These are phyloP conservation scores for Rugonectria rugulosa DNA, from an alignment of 2,329 filamentous ascomycete species.

Conservation along the genomic window DNA sequence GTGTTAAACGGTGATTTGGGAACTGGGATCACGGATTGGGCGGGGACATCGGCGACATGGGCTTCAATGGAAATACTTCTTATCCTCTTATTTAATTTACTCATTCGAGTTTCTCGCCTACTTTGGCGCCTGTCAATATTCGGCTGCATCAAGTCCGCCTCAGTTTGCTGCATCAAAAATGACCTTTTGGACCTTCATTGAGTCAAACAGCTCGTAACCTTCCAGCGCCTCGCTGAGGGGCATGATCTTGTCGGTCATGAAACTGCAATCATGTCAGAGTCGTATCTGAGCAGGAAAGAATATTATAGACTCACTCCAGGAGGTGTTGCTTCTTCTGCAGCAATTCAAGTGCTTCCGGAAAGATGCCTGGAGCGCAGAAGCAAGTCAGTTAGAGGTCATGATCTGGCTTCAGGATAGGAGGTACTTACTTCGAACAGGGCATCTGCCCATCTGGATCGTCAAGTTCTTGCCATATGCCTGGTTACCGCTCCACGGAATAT, in stretches of 20 bases:
- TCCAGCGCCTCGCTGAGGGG: constrained; percentile 68
- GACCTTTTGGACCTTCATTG: constrained; percentile 74
- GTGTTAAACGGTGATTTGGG: too few species aligned
- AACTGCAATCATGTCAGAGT: constrained; percentile 50
- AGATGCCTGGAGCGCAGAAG: constrained; percentile 11
- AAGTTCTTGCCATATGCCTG: constrained; percentile 71
- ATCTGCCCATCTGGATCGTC: constrained; percentile 73
- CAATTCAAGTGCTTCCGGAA: constrained; percentile 12
- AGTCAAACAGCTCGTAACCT: constrained; percentile 72
- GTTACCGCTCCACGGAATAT: constrained; percentile 68
- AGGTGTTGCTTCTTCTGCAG: constrained; percentile 26
- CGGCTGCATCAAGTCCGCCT: neutral
- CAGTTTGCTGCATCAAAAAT: constrained; percentile 57
- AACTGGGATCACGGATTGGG: too few species aligned
- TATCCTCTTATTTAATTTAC: too few species aligned
- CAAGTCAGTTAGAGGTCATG: neutral
- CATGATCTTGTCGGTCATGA: constrained; percentile 76
- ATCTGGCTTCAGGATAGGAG: neutral
- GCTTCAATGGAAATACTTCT: too few species aligned
- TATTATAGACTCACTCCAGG: constrained; percentile 4
- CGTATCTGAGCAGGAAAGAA: neutral
- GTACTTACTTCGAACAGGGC: constrained; percentile 65
- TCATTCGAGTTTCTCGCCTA: too few species aligned
- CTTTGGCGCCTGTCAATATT: too few species aligned
- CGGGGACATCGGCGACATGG: too few species aligned